Percentiles rank a stretch among this genome's conserved stretches.
These are phyloP conservation scores for Elsinoe necatrix DNA, from an alignment of 2,329 filamentous ascomycete genomes.

Conservation along the genomic window DNA sequence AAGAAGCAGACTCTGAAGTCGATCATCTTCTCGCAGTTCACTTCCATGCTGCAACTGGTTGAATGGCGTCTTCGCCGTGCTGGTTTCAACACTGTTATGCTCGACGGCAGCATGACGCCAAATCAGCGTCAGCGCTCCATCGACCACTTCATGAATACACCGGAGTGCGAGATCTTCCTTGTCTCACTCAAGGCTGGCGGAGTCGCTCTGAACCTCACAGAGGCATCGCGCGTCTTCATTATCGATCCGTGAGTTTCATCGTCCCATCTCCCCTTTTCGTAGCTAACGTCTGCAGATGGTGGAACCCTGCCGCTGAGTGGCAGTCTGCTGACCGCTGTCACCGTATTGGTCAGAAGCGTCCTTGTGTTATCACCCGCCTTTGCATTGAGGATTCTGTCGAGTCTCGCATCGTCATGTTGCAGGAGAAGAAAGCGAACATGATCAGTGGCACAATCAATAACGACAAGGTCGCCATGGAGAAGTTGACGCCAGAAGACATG, in stretches of 20 bases:
- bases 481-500: conserved; percentile 82
- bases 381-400: conserved; percentile 97
- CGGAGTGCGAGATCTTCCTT: conserved; percentile 89
- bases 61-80: conserved; percentile 93
- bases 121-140: conserved; percentile 88
- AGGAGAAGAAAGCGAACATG: conserved; percentile 98
- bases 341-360: conserved; percentile 88
- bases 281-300: conserved; percentile 59
- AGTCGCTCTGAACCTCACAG: conserved; percentile 88
- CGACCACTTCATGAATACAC: conserved; percentile 91
- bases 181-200: conserved; percentile 94
- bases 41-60: conserved; percentile 91
- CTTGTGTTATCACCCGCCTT: conserved; percentile 86
- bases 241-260: conserved; percentile 70
- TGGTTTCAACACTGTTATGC: conserved; percentile 97
- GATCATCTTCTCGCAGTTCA: conserved; percentile 96
- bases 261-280: conserved; percentile 13
- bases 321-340: conserved; percentile 81
- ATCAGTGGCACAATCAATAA: conserved; percentile 95
- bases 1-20: conserved; percentile 92
- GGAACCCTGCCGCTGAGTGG: conserved; percentile 99
- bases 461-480: conserved; percentile 84
- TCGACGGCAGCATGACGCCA: conserved; percentile 95
- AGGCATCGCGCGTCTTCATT: conserved; percentile 91
- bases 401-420: conserved; percentile 85